Conservation (phyloP, 768 basidiomycete genomes). For the Termitomyces titanicus region DNA sequence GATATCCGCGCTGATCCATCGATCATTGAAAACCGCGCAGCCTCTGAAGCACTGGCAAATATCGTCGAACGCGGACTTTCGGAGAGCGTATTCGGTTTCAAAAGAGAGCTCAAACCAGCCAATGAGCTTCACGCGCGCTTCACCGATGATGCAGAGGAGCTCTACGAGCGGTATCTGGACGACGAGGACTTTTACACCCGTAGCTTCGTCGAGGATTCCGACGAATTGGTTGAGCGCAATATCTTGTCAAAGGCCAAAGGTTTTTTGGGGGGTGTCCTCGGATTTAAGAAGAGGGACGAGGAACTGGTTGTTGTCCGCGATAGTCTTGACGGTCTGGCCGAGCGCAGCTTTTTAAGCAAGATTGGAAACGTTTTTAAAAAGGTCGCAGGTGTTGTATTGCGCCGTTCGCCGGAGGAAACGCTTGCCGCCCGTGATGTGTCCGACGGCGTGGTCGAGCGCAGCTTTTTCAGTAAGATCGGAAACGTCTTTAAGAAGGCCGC, state of each 20-base stretch:
- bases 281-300: neutral
- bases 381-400: neutral
- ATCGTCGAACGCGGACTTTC: neutral
- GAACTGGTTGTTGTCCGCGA: neutral
- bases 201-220: neutral
- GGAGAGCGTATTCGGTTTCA: neutral
- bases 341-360: slow-evolving; percentile 2
- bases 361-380: neutral
- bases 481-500: neutral
- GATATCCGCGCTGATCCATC: neutral
- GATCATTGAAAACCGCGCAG: neutral
- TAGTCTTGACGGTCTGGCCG: neutral
- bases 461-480: slow-evolving; percentile 1
- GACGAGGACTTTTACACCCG: neutral
- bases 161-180: neutral
- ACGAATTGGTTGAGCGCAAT: neutral
- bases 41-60: neutral
- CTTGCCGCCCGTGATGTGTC: neutral
- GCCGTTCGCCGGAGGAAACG: neutral
- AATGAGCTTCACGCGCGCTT: slow-evolving; percentile 1
- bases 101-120: neutral
- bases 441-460: neutral
- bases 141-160: neutral
- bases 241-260: neutral
- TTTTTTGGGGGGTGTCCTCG: neutral